Evolutionary conservation across 2,329 filamentous ascomycete genomes (phyloP), one percentile per base, ranked within the genome.

Genomic region (Trichoderma koningii): DNA sequence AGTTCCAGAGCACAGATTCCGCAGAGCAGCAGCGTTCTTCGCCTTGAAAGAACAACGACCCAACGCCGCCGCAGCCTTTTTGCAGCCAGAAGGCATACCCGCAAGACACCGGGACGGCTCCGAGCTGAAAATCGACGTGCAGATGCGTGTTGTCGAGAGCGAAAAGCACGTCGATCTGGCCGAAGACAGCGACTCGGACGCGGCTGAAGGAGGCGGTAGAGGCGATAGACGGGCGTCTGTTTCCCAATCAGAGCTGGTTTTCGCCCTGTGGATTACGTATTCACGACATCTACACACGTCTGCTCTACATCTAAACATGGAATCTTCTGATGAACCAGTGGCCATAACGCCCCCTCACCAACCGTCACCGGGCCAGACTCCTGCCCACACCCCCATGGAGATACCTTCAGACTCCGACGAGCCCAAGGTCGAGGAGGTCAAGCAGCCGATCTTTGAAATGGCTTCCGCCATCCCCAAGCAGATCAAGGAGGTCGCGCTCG

Each of bases 221-320:
- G 7, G 34, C 55, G 77, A 77, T 41, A 75, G 76, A n/a, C 73
- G 80, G 9, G 82, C 85, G n/a, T 76, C 83, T 12, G 76, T 81
- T 38, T 73, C 79, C 3, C 81, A 84, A 67, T 86, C 88, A 17
- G 93, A 97, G 75, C 85, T 96, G 68, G 93, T 98, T 0, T 98
- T 93, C 79, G 95, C 95, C 12, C 80, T 99, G 34, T 99, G 95
- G 95, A 90, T 99, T 69, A 98, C 94, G 1, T 99, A 98, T 75
- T 98, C 94, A 19, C 86, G 93, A 68, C 92, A 97, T 72, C 83
- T 98, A 14, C 95, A 99, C 17, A 84, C 87, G 67, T 81, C 83
- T 60, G 78, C 77, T 64, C 76, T 88, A 53, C 83, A 67, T 48
- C 17, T 63, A 7, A 53, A 85, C n/a, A 81, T 84, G 21, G 81